Conservation (phyloP, 805 yeast genomes). For the Metschnikowia cerradonensis region DNA sequence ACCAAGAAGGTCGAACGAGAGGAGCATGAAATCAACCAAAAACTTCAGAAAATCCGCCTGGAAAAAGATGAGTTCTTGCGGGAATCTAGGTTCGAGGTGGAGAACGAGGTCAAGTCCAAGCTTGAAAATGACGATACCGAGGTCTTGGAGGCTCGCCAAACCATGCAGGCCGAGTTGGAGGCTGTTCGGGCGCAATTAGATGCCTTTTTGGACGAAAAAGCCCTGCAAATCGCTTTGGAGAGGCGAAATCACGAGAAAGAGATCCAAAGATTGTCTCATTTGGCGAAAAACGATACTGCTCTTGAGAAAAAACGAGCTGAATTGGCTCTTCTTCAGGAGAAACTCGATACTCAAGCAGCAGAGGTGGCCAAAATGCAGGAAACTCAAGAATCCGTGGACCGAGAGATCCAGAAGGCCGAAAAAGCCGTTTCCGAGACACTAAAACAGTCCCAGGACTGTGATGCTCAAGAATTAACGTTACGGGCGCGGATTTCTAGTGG, state of each 20-base stretch:
- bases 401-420: neutral
- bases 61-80: neutral
- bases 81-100: slow-evolving; percentile 17
- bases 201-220: neutral
- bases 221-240: neutral
- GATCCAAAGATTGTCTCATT: neutral
- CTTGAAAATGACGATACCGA: slow-evolving; percentile 17
- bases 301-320: neutral
- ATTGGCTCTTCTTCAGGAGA: neutral
- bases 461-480: neutral
- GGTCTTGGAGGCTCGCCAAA: neutral
- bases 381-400: neutral
- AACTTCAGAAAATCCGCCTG: slow-evolving; percentile 13
- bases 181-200: neutral
- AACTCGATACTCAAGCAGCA: neutral
- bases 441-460: neutral
- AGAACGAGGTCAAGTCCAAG: slow-evolving; percentile 33
- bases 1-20: slow-evolving; percentile 26
- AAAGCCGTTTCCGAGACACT: neutral
- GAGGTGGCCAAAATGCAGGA: neutral
- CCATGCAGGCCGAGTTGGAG: neutral
- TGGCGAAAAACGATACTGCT: neutral
- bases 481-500: neutral
- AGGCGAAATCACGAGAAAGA: neutral
- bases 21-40: slow-evolving; percentile 27